Base-by-base conservation (phyloP, 768 basidiomycete genomes). In the Mycena filopes region DNA sequence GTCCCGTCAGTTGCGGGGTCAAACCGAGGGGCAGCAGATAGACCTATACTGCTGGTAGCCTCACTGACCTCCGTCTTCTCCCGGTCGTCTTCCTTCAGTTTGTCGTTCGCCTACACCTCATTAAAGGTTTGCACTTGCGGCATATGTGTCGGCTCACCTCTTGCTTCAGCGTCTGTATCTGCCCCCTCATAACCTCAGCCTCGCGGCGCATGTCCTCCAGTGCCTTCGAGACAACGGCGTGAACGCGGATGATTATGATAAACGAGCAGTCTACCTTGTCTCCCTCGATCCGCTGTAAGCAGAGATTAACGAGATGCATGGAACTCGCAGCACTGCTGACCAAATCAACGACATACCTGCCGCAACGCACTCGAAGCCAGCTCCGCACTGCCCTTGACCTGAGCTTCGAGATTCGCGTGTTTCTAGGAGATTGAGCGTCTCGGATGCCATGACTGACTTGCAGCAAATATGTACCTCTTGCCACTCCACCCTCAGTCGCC, bases 311-410 rank as follows among this genome's bases (percentile, higher is more conserved):
- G 20, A 2, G n/a, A 36, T 25, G 13, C 20, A 9, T 5, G 43
- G 15, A 13, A 18, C 18, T 18, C 28, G 16, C 0, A 36, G 21
- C 4, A 18, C 13, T 4, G 1, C 18, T 16, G 21, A 21, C 9
- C 21, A 13, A 8, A 18, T 9, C 3, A 38, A 8, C 16, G 11
- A 48, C 36, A 9, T 20, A 65, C 64, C 12, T 65, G 57, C 3
- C 50, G 26, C 40, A 65, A n/a, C 7, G 64, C 38, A 38, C 36
- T 55, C 4, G 64, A 26, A 4, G 57, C 64, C 10, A 59, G 29
- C 21, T 31, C 43, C 1, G 55, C 50, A 16, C 31, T 59, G 23
- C 47, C 33, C 8, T 47, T 46, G 1, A 54, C 26, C 1, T 49
- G 42, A 6, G 4, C 42, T 23, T 65, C 49, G 4, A 65, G 29